Evolutionary conservation across 176 grass and related monocot species (phyloP).

Genomic region (Luzula sylvatica): DNA sequence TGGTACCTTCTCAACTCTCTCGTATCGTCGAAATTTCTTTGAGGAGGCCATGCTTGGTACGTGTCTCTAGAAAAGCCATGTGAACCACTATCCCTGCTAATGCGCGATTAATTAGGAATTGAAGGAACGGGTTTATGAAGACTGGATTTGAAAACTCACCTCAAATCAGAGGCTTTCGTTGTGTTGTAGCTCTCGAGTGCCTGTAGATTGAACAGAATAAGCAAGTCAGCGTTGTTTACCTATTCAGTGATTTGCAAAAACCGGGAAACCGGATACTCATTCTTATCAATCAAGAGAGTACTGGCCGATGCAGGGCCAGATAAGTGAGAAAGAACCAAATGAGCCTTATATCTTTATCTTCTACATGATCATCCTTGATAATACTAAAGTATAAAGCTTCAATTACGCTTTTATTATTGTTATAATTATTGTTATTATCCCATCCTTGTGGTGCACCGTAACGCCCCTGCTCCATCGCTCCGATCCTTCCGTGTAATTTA

Average conservation of each 20-base stretch:
- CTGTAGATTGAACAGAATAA: conserved; percentile 99
- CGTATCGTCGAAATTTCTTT: conserved; percentile 46
- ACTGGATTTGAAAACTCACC: conserved; percentile 27
- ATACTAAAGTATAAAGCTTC: conserved; percentile 92
- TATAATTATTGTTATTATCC: conserved; percentile 50
- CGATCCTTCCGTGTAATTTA: conserved; percentile 34
- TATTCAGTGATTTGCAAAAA: conserved; percentile 52
- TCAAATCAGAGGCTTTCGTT: conserved; percentile 61
- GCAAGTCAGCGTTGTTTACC: conserved; percentile 62
- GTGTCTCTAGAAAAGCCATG: conserved; percentile 52
- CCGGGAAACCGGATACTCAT: conserved; percentile 74
- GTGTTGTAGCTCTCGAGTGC: conserved; percentile 75
- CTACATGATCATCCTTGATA: conserved; percentile 74
- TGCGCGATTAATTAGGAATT: conserved; percentile 15
- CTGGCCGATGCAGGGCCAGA: conserved; percentile 45
- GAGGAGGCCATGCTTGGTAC: conserved; percentile 60
- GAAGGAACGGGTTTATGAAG: background rate
- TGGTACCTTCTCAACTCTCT: conserved; percentile 71
- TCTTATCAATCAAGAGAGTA: conserved; percentile 85
- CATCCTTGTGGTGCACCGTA: conserved; percentile 78
- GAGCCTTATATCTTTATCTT: conserved; percentile 63
- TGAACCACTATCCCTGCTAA: conserved; percentile 64
- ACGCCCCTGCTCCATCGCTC: conserved; percentile 71
- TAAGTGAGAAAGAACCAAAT: conserved; percentile 49
- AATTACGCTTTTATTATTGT: conserved; percentile 95